Evolutionary conservation across 768 basidiomycete species (phyloP).

Genomic region (Phylloporus sp.): DNA sequence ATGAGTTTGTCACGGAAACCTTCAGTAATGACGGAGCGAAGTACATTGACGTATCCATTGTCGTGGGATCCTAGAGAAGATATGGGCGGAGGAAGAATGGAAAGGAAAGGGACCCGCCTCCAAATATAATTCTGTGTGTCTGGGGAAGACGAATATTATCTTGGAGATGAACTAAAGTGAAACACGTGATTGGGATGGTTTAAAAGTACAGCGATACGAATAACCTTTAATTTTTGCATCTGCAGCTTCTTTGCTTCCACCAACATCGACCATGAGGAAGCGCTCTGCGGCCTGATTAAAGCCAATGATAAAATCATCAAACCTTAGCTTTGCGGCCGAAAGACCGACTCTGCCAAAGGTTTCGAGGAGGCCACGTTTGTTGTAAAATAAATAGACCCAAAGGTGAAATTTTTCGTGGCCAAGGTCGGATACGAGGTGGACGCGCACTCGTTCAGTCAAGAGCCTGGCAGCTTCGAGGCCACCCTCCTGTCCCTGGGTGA

Average conservation of each 20-base stretch:
- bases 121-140: slow-evolving; percentile 64
- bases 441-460: slow-evolving; percentile 34
- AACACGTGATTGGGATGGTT: background rate
- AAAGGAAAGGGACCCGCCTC: slow-evolving; percentile 39
- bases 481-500: slow-evolving; percentile 53
- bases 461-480: slow-evolving; percentile 53
- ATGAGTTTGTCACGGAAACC: slow-evolving; percentile 63
- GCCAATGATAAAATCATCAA: slow-evolving; percentile 64
- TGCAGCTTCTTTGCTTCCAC: slow-evolving; percentile 67
- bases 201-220: background rate
- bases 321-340: slow-evolving; percentile 36
- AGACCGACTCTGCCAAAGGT: slow-evolving; percentile 38
- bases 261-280: slow-evolving; percentile 69
- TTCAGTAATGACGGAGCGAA: slow-evolving; percentile 61
- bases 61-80: slow-evolving; percentile 58
- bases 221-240: slow-evolving; percentile 74
- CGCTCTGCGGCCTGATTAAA: slow-evolving; percentile 68
- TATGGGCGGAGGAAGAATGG: slow-evolving; percentile 1
- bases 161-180: slow-evolving; percentile 37
- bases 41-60: slow-evolving; percentile 62
- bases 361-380: slow-evolving; percentile 57
- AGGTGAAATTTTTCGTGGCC: slow-evolving; percentile 40
- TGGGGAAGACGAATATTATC: slow-evolving; percentile 50
- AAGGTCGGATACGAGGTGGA: slow-evolving; percentile 17
- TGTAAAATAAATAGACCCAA: slow-evolving; percentile 60